These are phyloP conservation scores for Nakazawaea wickerhamii DNA, from an alignment of 805 yeast species.

Conservation along the genomic window DNA sequence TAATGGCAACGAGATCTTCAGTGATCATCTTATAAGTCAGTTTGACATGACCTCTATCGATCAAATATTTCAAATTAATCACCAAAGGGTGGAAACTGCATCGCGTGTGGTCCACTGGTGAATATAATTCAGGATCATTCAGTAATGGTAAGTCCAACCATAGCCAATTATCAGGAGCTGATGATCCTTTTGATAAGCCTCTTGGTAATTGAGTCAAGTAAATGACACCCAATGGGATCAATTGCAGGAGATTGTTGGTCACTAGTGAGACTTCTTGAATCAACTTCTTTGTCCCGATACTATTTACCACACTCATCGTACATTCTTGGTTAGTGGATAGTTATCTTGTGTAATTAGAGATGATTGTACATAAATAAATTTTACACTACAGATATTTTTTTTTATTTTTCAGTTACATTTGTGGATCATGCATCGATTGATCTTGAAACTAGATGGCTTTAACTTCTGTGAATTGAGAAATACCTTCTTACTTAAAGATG, in stretches of 20 bases:
- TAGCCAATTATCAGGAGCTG: conserved; percentile 42
- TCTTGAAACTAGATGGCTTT: too few relatives aligned
- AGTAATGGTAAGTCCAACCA: conserved; percentile 49
- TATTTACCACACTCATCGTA: background rate
- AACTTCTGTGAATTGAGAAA: too few relatives aligned
- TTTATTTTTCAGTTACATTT: too few relatives aligned
- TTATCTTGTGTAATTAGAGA: too few relatives aligned
- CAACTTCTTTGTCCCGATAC: background rate
- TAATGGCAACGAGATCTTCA: conserved; percentile 23
- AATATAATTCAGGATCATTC: conserved; percentile 11
- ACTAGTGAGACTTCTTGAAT: conserved; percentile 20
- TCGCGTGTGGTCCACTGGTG: background rate
- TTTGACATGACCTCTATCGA: conserved; percentile 33
- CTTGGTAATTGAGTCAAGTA: conserved; percentile 38
- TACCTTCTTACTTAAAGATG: too few relatives aligned
- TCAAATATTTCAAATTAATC: conserved; percentile 37
- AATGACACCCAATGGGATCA: conserved; percentile 46
- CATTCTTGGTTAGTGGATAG: too few relatives aligned
- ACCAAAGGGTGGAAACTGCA: conserved; percentile 20
- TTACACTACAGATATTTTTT: too few relatives aligned
- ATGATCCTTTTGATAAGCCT: conserved; percentile 29
- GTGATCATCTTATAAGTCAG: conserved; percentile 36
- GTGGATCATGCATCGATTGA: too few relatives aligned
- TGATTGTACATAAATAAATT: too few relatives aligned
- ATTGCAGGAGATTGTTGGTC: conserved; percentile 34